phyloP scores from a whole-genome alignment of 148 eudicot species.

The Vaccinium macrocarpon region DNA sequence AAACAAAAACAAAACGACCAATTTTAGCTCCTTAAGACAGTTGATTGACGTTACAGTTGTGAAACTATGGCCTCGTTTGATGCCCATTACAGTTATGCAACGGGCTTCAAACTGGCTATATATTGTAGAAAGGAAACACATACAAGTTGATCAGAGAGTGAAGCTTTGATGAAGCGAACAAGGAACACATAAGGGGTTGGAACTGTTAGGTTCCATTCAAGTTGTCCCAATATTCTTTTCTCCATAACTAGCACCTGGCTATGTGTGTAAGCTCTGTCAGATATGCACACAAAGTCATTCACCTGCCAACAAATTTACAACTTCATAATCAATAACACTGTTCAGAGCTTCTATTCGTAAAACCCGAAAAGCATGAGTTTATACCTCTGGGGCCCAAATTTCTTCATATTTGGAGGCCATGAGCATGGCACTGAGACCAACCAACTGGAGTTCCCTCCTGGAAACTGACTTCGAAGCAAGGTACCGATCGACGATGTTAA shows the following conservation, averaged over 20 bases:
- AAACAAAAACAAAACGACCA: background rate
- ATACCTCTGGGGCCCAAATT: conserved; percentile 91
- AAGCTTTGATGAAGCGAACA: conserved; percentile 65
- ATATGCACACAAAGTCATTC: conserved; percentile 56
- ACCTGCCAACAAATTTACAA: conserved; percentile 30
- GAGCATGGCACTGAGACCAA: conserved; percentile 52
- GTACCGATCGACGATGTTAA: conserved; percentile 49
- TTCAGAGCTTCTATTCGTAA: background rate
- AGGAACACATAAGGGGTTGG: conserved; percentile 86
- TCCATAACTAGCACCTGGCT: conserved; percentile 68
- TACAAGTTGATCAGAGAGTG: conserved; percentile 51
- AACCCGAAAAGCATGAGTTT: no score
- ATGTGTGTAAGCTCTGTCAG: conserved; percentile 64
- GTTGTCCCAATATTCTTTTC: conserved; percentile 54
- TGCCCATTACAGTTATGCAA: no score
- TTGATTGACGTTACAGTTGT: background rate
- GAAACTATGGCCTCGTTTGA: background rate
- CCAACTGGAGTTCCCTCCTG: conserved; percentile 49
- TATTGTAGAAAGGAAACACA: conserved; percentile 7
- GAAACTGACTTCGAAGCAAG: conserved; percentile 29
- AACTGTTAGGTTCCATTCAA: conserved; percentile 75
- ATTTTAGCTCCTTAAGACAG: background rate
- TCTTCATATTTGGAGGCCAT: conserved; percentile 82
- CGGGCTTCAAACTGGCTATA: background rate
- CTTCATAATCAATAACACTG: background rate